Conservation (phyloP, 108 stramenopile species). For the Nitzschia inconspicua region DNA sequence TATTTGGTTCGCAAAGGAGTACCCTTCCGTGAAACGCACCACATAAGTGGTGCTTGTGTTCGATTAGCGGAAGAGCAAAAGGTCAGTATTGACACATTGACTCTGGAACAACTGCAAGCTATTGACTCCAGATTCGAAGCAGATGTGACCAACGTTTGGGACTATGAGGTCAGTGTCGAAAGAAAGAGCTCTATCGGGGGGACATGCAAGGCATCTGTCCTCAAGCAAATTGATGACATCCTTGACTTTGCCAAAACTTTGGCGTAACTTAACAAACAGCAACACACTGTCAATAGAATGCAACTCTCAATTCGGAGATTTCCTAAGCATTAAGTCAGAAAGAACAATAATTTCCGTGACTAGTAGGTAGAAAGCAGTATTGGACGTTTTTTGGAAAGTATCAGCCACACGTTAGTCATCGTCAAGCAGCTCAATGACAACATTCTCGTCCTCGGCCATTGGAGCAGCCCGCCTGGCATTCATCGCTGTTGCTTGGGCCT, state of each 20-base stretch:
- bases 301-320: too few species aligned
- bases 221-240: constrained; percentile 77
- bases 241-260: constrained; percentile 56
- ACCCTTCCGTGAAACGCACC: constrained; percentile 99
- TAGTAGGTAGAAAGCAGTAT: too few species aligned
- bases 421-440: constrained; percentile 16
- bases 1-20: constrained; percentile 98
- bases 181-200: constrained; percentile 87
- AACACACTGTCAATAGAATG: too few species aligned
- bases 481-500: not conserved
- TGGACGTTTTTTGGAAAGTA: too few species aligned
- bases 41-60: constrained; percentile 93
- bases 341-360: too few species aligned
- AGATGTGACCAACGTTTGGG: constrained; percentile 85
- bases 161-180: constrained; percentile 88
- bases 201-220: constrained; percentile 68
- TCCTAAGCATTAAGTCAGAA: too few species aligned
- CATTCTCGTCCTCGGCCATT: constrained; percentile 6
- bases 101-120: constrained; percentile 75
- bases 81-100: constrained; percentile 71
- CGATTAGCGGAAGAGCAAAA: constrained; percentile 81
- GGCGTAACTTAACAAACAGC: too few species aligned
- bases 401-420: too few species aligned
- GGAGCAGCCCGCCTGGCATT: not conserved
- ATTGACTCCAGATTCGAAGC: constrained; percentile 87